Conservation (phyloP, 495 filamentous ascomycete species). For the Margaritispora aquatica region DNA sequence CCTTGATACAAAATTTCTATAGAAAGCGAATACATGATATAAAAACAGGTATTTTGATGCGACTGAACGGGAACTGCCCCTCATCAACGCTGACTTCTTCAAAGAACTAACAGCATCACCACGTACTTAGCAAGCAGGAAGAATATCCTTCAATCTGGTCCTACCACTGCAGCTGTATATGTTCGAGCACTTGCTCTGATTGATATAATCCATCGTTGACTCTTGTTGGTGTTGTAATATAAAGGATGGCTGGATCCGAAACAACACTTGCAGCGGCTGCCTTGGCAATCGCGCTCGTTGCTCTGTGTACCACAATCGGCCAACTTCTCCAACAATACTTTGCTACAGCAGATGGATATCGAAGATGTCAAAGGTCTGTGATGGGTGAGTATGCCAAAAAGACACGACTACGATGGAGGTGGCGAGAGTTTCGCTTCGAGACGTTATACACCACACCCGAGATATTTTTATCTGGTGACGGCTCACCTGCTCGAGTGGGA, state of each 20-base stretch:
- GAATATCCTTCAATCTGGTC: too few species aligned
- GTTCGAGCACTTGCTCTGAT: too few species aligned
- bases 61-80: too few species aligned
- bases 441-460: slow-evolving; percentile 38
- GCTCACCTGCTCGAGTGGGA: neutral
- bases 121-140: too few species aligned
- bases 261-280: slow-evolving; percentile 18
- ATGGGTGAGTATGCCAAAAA: slow-evolving; percentile 26
- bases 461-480: slow-evolving; percentile 33
- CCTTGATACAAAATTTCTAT: too few species aligned
- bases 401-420: slow-evolving; percentile 20
- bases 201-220: too few species aligned
- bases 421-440: slow-evolving; percentile 39
- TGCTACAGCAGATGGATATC: slow-evolving; percentile 35
- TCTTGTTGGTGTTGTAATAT: neutral
- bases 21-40: too few species aligned
- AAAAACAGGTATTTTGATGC: too few species aligned
- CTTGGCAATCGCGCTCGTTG: slow-evolving; percentile 29
- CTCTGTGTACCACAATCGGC: slow-evolving; percentile 28
- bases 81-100: too few species aligned
- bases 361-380: slow-evolving; percentile 29
- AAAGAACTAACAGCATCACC: too few species aligned
- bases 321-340: slow-evolving; percentile 32
- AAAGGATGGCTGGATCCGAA: slow-evolving; percentile 4
- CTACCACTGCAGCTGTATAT: too few species aligned